Percentiles rank a stretch among this genome's conserved stretches.
phyloP scores from a whole-genome alignment of 257 asterid genomes.

The Solanum clarkiae region DNA sequence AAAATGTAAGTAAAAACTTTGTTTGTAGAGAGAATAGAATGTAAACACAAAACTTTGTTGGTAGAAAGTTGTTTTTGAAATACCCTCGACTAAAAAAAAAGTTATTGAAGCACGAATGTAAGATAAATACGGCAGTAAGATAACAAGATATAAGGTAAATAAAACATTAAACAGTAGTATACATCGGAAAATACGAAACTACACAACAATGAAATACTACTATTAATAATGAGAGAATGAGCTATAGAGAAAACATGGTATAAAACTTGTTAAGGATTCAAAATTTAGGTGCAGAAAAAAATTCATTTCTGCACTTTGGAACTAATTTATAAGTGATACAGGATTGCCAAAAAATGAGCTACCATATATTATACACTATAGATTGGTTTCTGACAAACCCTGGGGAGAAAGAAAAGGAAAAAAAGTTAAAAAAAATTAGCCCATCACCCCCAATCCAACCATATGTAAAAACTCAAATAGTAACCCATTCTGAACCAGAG shows the following conservation, averaged over 20 bases:
- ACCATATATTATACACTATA: neutral
- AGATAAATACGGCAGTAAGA: too few relatives aligned
- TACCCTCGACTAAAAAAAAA: too few relatives aligned
- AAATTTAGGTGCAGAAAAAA: neutral
- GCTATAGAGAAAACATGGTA: neutral
- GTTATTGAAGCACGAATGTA: too few relatives aligned
- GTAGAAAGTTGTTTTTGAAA: too few relatives aligned
- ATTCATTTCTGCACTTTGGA: neutral
- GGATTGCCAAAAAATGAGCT: neutral
- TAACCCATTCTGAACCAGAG: slow-evolving; percentile 48
- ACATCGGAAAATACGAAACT: too few relatives aligned
- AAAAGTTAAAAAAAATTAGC: neutral
- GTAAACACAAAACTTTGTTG: too few relatives aligned
- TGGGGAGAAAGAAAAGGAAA: neutral
- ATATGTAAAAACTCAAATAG: neutral
- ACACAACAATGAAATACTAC: too few relatives aligned
- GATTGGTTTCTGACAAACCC: neutral
- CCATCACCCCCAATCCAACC: neutral
- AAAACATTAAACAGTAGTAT: too few relatives aligned
- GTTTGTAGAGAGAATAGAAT: too few relatives aligned
- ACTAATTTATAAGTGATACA: neutral
- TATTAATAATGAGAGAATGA: too few relatives aligned
- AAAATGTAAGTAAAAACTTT: too few relatives aligned
- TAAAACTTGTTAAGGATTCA: neutral
- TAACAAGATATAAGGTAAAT: too few relatives aligned